Base-by-base conservation (phyloP, 768 basidiomycete genomes). In the Gelatoporia subvermispora region DNA sequence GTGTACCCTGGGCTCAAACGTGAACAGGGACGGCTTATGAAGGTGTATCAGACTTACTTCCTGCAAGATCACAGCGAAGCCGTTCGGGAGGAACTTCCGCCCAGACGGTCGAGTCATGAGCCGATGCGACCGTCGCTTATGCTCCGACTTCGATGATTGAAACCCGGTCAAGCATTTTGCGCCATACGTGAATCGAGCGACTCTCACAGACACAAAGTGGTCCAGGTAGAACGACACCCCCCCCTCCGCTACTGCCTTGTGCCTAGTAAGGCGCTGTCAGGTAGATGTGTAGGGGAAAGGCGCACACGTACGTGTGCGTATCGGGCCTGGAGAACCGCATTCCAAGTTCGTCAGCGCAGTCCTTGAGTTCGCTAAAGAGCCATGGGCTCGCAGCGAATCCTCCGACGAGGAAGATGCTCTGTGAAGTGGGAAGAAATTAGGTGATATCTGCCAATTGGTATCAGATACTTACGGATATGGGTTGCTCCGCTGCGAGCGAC, bases 301-400 rank as follows among this genome's bases (percentile, higher is more conserved):
- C 28, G n/a, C 16, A n/a, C 18, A 47, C 43, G 11, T 45, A 88
- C 82, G 88, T 89, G 65, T 88, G 85, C 43, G 79, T 81, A 58
- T 90, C 87, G 3, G 86, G 88, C 45, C 87, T 67, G 60, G 78
- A 85, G 46, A 90, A 79, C 7, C 72, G 73, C 41, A 89, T 71
- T 21, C 70, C 69, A 35, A 76, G 66, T 0, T 75, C 68, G 3
- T 66, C 68, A 11, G 88, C 74, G 18, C 78, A 76, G 52, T 81
- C 79, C 68, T 86, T 81, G 15, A 89, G 71, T 60, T 88, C 83
- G 18, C 72, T 60, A 61, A 85, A 88, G 21, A 89, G 68, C 84
- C 85, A 88, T 0, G 85, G 83, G 51, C 81, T 87, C 1, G 87
- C 85, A 1, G 88, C 88, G 55, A 87, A 90, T 41, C 88, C 88